These are phyloP conservation scores for Taxillus chinensis DNA, from an alignment of 164 flowering plant genomes.

Conservation along the genomic window DNA sequence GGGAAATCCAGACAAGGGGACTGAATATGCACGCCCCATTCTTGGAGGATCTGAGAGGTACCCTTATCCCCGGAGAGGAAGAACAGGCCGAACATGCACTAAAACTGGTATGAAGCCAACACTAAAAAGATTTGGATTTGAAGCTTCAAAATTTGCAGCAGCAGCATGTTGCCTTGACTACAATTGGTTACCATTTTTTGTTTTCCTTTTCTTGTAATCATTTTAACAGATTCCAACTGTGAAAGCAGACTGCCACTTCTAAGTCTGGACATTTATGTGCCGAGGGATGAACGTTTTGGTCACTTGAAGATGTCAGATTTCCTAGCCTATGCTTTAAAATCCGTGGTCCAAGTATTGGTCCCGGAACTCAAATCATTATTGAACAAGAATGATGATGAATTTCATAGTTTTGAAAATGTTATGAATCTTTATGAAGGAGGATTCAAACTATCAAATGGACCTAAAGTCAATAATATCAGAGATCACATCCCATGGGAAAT, in stretches of 20 bases:
- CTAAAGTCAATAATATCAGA: conserved; percentile 18
- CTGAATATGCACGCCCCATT: conserved; percentile 40
- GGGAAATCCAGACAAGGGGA: conserved; percentile 58
- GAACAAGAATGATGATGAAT: conserved; percentile 66
- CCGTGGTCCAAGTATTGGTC: conserved; percentile 48
- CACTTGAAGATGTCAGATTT: conserved; percentile 77
- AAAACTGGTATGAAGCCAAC: conserved; percentile 35
- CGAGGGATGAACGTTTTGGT: conserved; percentile 75
- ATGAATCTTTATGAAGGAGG: conserved; percentile 60
- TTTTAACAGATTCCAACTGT: conserved; percentile 42
- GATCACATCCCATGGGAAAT: conserved; percentile 56
- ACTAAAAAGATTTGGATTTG: too few species aligned
- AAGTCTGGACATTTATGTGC: conserved; percentile 74
- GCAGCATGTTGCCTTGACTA: not conserved
- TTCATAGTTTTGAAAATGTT: conserved; percentile 63
- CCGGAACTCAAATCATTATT: conserved; percentile 45
- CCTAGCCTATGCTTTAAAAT: conserved; percentile 60
- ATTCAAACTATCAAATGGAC: conserved; percentile 31
- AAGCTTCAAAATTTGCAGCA: too few species aligned
- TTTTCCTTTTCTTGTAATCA: not conserved
- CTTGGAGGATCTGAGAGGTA: conserved; percentile 60
- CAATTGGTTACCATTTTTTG: not conserved
- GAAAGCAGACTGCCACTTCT: conserved; percentile 62
- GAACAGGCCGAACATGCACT: conserved; percentile 64
- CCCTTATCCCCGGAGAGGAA: conserved; percentile 80